A percentile compares a stretch with the other conserved stretches of the same genome.
Evolutionary conservation across 805 yeast species (phyloP).

Genomic region (Kuraishia capsulata): DNA sequence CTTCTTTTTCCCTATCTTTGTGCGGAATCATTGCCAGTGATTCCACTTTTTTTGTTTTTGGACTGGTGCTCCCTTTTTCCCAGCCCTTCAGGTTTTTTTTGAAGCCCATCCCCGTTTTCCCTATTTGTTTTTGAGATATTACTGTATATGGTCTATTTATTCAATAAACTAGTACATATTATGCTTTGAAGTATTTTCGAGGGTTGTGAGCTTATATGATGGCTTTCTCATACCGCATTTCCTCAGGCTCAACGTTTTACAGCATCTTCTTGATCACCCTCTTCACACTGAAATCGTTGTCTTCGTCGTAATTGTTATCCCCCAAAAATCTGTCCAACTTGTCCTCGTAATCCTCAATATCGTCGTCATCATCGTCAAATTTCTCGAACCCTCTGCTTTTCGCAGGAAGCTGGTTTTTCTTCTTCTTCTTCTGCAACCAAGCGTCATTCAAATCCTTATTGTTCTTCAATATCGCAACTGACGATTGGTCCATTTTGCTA

Average conservation of each 20-base stretch:
- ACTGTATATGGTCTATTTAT: no score
- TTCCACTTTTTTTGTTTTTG: neutral
- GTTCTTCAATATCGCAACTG: neutral
- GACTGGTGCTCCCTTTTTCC: no score
- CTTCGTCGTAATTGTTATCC: neutral
- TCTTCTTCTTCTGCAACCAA: neutral
- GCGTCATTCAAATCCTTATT: neutral
- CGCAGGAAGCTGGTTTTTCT: neutral
- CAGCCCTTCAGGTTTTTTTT: no score
- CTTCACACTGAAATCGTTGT: neutral
- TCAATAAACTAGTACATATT: no score
- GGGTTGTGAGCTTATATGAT: no score
- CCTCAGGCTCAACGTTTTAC: no score
- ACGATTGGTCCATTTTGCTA: conserved; percentile 56
- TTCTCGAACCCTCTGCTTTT: neutral
- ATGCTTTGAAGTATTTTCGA: no score
- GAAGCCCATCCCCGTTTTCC: no score
- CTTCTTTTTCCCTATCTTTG: neutral
- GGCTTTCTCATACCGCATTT: no score
- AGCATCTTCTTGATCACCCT: neutral
- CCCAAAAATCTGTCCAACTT: neutral
- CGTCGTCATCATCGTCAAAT: neutral
- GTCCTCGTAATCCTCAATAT: neutral
- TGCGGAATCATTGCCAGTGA: neutral
- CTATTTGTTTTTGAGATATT: no score